Evolutionary conservation across 164 flowering plant species (phyloP), one percentile per base, ranked within the genome.

Genomic region (Aristolochia contorta): DNA sequence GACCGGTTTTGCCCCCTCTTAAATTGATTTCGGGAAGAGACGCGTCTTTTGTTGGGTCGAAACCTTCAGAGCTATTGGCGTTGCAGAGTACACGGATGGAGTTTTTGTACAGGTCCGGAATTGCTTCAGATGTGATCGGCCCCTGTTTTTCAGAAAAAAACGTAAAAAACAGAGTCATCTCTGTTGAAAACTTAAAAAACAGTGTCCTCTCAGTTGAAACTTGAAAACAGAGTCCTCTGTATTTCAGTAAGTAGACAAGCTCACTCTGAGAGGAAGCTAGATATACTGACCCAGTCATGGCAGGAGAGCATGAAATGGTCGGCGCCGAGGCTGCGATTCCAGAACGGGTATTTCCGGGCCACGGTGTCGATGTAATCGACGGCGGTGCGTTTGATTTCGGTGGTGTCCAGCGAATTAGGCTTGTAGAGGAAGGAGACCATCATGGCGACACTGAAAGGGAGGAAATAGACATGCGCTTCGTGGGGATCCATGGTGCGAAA

Each of bases 281-380:
- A n/a, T 8, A 51, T 12, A 55, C 57, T 69, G 65, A 82, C 86
- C 86, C 86, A 82, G 47, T 82, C 86, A 71, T 82, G 86, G 72
- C 86, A 82, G 45, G 83, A 72, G 32, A 82, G 77, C 79, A 82
- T 78, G 82, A 82, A 78, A 61, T 82, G 83, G 62, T 82, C 83
- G 12, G 82, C 80, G 13, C 82, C 84, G 30, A 73, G 75, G 71
- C 79, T 82, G 46, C 75, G 48, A 65, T 82, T 80, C 86, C 84
- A 79, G 30, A 67, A 80, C 4, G 77, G 78, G 53, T 82, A 76
- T 69, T 73, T 63, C n/a, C 19, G 12, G 53, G 66, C 20, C 1
- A 63, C 47, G 20, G 52, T 19, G 37, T 63, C 20, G 24, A 63
- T 74, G 54, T 78, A 80, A 47, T 75, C 84, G 7, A 54, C 37